A percentile compares a stretch with the other conserved stretches of the same genome.
Evolutionary conservation across 148 eudicot species (phyloP).

Genomic region (Rhododendron williamsianum): DNA sequence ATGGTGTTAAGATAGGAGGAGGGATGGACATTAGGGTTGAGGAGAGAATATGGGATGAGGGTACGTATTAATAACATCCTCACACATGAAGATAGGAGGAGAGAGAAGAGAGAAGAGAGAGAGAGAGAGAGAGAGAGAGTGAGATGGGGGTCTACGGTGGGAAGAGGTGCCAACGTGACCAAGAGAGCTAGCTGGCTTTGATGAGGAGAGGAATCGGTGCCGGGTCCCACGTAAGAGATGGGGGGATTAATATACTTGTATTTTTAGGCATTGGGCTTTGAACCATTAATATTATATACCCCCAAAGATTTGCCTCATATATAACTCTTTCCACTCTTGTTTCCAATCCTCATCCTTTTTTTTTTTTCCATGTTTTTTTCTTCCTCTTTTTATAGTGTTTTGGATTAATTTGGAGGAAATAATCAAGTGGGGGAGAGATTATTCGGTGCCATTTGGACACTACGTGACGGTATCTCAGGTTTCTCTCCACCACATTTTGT

Average conservation of each 20-base stretch:
- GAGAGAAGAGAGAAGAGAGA: neutral
- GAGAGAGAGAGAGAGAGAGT: neutral
- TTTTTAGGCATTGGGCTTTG: neutral
- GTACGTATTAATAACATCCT: conserved; percentile 4
- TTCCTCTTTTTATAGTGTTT: neutral
- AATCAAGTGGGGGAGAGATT: neutral
- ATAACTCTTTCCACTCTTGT: neutral
- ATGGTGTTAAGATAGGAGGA: neutral
- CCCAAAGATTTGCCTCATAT: neutral
- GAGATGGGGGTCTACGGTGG: neutral
- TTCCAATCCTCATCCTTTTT: neutral
- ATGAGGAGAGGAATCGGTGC: conserved; percentile 1
- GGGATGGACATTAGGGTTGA: neutral
- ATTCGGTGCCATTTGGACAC: too few relatives aligned
- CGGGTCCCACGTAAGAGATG: conserved; percentile 2
- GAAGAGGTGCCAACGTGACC: neutral
- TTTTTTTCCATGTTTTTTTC: neutral
- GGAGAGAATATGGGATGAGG: neutral
- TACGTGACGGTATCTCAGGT: too few relatives aligned
- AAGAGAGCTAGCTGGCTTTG: neutral
- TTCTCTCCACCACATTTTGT: too few relatives aligned
- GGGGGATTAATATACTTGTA: neutral
- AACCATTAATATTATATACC: neutral
- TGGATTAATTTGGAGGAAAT: neutral
- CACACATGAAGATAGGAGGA: neutral